These are phyloP conservation scores for Aspergillus neotritici DNA, from an alignment of 2,329 filamentous ascomycete species.

Conservation along the genomic window DNA sequence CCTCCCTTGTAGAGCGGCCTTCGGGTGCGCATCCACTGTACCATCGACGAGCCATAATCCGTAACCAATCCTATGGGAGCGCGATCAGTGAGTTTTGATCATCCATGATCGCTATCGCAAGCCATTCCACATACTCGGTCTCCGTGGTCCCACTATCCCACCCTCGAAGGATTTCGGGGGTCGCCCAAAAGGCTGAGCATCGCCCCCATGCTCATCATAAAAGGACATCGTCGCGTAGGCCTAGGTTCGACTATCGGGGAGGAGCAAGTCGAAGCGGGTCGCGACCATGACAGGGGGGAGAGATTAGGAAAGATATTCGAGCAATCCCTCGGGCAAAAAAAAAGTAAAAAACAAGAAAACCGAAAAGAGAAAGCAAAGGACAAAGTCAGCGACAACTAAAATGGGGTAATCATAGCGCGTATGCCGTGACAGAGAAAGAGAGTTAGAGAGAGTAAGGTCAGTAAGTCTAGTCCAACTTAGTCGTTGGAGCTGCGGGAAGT, in stretches of 20 bases:
- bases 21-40: conserved; percentile 85
- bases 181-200: conserved; percentile 27
- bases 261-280: conserved; percentile 6
- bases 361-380: not conserved
- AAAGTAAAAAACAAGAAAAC: not conserved
- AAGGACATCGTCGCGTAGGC: conserved; percentile 29
- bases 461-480: conserved; percentile 4
- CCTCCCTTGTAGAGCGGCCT: conserved; percentile 68
- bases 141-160: conserved; percentile 33
- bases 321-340: not conserved
- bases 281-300: conserved; percentile 16
- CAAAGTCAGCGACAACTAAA: not conserved
- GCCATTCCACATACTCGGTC: conserved; percentile 32
- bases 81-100: conserved; percentile 13
- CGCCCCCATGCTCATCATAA: conserved; percentile 36
- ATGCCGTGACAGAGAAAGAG: conserved; percentile 1
- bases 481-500: no score
- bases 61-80: conserved; percentile 68
- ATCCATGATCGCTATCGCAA: not conserved
- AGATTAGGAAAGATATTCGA: conserved; percentile 1
- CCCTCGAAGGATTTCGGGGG: conserved; percentile 30
- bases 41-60: conserved; percentile 84
- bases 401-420: conserved; percentile 4
- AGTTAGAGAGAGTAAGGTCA: not conserved
- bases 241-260: conserved; percentile 5